A percentile compares a stretch with the other conserved stretches of the same genome.
phyloP scores from a whole-genome alignment of 2,329 filamentous ascomycete species.

The Sporothrix luriei region DNA sequence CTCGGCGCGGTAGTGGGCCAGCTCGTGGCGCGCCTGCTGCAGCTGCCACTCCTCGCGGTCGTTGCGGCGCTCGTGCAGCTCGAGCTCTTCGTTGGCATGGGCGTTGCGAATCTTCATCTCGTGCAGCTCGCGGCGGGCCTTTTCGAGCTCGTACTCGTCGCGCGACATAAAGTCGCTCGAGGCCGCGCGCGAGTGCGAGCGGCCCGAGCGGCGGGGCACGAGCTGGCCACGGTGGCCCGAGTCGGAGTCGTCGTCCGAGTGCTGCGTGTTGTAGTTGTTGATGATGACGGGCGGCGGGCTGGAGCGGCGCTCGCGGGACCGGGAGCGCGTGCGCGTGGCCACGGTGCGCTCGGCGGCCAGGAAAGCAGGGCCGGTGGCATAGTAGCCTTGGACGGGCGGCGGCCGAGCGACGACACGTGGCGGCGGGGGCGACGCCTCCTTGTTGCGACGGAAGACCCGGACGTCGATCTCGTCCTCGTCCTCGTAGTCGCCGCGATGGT shows the following conservation, averaged over 20 bases:
- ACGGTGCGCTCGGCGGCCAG: constrained; percentile 53
- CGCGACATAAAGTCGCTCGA: constrained; percentile 45
- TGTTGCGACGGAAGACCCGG: constrained; percentile 49
- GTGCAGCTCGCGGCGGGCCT: constrained; percentile 49
- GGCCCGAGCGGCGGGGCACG: constrained; percentile 42
- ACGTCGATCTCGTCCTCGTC: constrained; percentile 61
- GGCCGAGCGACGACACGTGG: constrained; percentile 30
- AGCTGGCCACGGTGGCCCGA: constrained; percentile 36
- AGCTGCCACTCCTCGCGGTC: constrained; percentile 51
- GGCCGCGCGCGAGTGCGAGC: constrained; percentile 36
- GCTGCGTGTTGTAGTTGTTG: constrained; percentile 54
- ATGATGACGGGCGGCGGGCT: constrained; percentile 58
- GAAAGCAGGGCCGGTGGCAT: constrained; percentile 46
- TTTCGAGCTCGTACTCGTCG: constrained; percentile 47
- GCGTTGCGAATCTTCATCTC: constrained; percentile 49
- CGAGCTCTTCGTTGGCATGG: constrained; percentile 50
- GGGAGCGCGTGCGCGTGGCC: constrained; percentile 49
- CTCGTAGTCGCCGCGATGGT: constrained; percentile 46
- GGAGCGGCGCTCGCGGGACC: constrained; percentile 52
- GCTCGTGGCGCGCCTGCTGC: constrained; percentile 46
- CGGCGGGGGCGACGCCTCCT: constrained; percentile 41
- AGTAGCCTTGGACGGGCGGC: constrained; percentile 47
- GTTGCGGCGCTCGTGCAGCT: constrained; percentile 54
- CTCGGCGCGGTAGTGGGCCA: constrained; percentile 49
- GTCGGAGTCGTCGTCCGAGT: constrained; percentile 49